Percentiles rank a stretch among this genome's conserved stretches.
These are phyloP conservation scores for Cadophora sp. DNA, from an alignment of 2,329 filamentous ascomycete species.

Conservation along the genomic window DNA sequence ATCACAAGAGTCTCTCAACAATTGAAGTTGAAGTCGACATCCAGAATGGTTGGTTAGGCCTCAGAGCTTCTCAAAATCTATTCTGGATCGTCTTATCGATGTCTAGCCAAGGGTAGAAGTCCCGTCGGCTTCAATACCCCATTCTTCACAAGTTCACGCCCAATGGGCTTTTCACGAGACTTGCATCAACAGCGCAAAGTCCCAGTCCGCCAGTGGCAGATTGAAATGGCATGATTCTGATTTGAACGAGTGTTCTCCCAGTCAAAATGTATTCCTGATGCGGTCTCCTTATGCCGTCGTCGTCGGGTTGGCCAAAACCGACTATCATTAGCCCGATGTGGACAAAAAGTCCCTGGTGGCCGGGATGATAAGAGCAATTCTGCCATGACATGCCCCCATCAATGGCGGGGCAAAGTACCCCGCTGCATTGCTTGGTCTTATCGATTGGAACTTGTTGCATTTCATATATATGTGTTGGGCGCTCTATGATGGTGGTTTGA, in stretches of 20 bases:
- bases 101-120: slow-evolving; percentile 1
- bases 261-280: slow-evolving; percentile 33
- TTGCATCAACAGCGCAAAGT: slow-evolving; percentile 14
- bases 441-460: slow-evolving; percentile 20
- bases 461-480: slow-evolving; percentile 27
- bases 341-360: slow-evolving; percentile 38
- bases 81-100: background rate
- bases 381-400: slow-evolving; percentile 18
- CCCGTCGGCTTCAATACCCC: background rate
- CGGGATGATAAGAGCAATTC: slow-evolving; percentile 33
- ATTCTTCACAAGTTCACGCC: background rate
- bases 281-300: slow-evolving; percentile 29
- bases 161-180: background rate
- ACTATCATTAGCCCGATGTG: slow-evolving; percentile 37
- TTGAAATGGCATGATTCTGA: slow-evolving; percentile 18
- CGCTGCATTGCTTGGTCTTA: slow-evolving; percentile 26
- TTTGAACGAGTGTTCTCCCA: background rate
- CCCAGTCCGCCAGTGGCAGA: slow-evolving; percentile 20
- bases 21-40: background rate
- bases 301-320: slow-evolving; percentile 19
- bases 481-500: slow-evolving; percentile 17
- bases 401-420: slow-evolving; percentile 32
- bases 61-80: background rate
- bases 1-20: background rate
- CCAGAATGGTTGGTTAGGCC: background rate